Evolutionary conservation across 140 eudicot species (phyloP).

Genomic region (Bidens hawaiensis): DNA sequence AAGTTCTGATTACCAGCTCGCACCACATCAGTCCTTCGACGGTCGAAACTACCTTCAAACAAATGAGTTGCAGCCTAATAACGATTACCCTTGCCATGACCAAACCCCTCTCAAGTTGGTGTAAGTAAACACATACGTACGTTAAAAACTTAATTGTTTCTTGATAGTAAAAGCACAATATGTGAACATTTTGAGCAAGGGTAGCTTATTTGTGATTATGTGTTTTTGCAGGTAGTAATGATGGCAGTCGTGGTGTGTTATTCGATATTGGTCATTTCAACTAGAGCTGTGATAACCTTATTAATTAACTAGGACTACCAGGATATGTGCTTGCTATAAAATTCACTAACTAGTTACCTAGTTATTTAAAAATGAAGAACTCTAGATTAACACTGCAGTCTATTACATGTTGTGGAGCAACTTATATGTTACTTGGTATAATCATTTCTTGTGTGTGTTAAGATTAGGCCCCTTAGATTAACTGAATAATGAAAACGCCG

Average conservation of each 20-base stretch:
- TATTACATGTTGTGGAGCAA: too few relatives aligned
- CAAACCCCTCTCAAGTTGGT: slow-evolving; percentile 68
- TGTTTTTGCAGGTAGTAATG: slow-evolving; percentile 18
- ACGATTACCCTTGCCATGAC: slow-evolving; percentile 57
- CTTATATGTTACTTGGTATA: too few relatives aligned
- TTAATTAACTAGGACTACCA: slow-evolving; percentile 20
- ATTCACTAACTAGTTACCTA: neutral
- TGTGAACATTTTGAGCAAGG: neutral
- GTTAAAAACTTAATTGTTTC: neutral
- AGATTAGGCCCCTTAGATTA: too few relatives aligned
- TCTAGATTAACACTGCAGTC: too few relatives aligned
- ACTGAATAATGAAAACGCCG: too few relatives aligned
- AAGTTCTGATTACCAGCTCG: slow-evolving; percentile 51
- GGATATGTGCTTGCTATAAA: slow-evolving; percentile 7
- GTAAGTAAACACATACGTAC: slow-evolving; percentile 31
- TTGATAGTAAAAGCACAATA: neutral
- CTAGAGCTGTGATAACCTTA: slow-evolving; percentile 18
- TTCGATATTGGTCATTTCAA: neutral
- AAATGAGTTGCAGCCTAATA: slow-evolving; percentile 44
- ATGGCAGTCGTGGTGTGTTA: neutral
- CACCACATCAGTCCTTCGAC: slow-evolving; percentile 51
- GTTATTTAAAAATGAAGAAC: too few relatives aligned
- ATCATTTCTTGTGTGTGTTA: too few relatives aligned
- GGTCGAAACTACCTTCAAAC: slow-evolving; percentile 68
- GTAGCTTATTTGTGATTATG: neutral